Conservation (phyloP, 495 filamentous ascomycete species). For the Peziza echinospora region DNA sequence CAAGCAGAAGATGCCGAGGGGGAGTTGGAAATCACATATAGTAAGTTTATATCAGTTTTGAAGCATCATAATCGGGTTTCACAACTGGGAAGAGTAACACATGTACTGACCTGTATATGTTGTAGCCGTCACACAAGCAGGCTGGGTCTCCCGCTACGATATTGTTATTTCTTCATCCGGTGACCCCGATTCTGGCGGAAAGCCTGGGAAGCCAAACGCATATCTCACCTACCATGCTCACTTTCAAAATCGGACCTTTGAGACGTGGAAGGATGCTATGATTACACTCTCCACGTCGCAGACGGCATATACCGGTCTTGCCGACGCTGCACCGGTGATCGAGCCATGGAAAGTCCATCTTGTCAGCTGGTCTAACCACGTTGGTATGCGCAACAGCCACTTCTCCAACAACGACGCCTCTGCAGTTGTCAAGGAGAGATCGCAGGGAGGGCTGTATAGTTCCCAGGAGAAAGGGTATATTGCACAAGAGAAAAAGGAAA, state of each 20-base stretch:
- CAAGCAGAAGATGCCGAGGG: neutral
- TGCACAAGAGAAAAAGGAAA: conserved; percentile 2
- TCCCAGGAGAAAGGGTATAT: conserved; percentile 6
- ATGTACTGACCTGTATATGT: no score
- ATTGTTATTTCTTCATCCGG: conserved; percentile 35
- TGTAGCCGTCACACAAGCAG: conserved; percentile 25
- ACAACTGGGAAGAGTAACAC: no score
- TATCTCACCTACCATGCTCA: conserved; percentile 40
- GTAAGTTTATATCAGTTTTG: no score
- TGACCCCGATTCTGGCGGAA: conserved; percentile 22
- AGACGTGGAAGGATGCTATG: conserved; percentile 45
- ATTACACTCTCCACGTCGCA: conserved; percentile 48
- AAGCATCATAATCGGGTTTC: no score
- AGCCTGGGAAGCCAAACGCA: neutral
- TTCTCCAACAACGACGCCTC: no score
- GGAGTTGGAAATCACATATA: neutral
- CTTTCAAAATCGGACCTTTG: conserved; percentile 40
- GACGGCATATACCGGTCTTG: conserved; percentile 37
- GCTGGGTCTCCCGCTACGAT: conserved; percentile 46
- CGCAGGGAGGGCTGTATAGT: conserved; percentile 7
- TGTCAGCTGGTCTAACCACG: neutral
- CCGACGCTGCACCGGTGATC: conserved; percentile 35
- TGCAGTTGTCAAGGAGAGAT: conserved; percentile 1
- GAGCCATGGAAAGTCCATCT: conserved; percentile 38
- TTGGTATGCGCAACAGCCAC: neutral